Base-by-base conservation (phyloP, 2,329 filamentous ascomycete genomes). In the Sporothrix protearum region DNA sequence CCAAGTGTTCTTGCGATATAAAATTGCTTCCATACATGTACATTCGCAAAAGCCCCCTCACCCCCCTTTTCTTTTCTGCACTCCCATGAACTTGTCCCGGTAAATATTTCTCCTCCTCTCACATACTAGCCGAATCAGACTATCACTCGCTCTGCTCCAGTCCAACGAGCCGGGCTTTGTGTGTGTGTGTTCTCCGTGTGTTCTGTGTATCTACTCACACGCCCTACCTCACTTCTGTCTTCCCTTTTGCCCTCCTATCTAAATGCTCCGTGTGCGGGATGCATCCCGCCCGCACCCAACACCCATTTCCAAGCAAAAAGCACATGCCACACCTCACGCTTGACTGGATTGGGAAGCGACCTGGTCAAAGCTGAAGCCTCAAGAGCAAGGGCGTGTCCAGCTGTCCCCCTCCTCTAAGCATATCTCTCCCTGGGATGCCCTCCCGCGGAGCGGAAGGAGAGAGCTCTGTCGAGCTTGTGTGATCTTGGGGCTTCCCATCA, bases 361-460 rank as follows among this genome's bases (percentile, higher is more conserved):
- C 39, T 49, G 14, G 68, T 33, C 68, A 69, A 61, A 47, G 68
- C 68, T 61, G 53, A 69, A 61, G 64, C 28, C 25, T 33, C 45
- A 28, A 64, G 22, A 45, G 59, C 59, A 64, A 64, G 36, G 36
- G 36, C 36, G 36, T 64, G 36, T 63, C 53, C 7, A 36, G 16
- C 33, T 42, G 12, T 30, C 22, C 36, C 36, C 59, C n/a, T 25
- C 59, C 59, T 42, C 36, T 45, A 14, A n/a, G n/a, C n/a, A n/a
- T n/a, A n/a, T n/a, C n/a, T n/a, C 22, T 22, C 22, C 36, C 22
- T n/a, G 59, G 36, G 36, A 64, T 28, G 22, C 39, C 16, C 59
- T 64, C 59, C n/a, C 36, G 36, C 4, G 36, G 36, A 42, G 25
- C 25, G 42, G n/a, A n/a, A 66, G 25, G 16, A 1, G 19, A 51